These are phyloP conservation scores for Ophiosphaerella korrae DNA, from an alignment of 2,329 filamentous ascomycete genomes.

Conservation along the genomic window DNA sequence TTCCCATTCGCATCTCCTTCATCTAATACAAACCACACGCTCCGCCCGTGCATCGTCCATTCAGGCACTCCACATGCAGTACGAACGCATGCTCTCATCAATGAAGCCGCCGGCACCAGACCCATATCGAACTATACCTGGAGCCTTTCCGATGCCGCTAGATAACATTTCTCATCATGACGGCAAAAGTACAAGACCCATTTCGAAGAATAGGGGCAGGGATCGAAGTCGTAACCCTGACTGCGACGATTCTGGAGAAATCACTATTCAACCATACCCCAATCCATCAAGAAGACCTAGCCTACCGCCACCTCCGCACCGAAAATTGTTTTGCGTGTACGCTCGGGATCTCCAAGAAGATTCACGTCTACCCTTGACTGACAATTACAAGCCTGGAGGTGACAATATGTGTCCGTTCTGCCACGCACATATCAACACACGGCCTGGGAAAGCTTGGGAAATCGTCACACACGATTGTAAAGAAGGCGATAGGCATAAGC, in stretches of 20 bases:
- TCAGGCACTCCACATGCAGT: slow-evolving; percentile 34
- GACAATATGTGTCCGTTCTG: slow-evolving; percentile 38
- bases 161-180: slow-evolving; percentile 2
- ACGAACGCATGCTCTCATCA: slow-evolving; percentile 30
- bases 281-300: slow-evolving; percentile 5
- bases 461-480: slow-evolving; percentile 20
- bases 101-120: slow-evolving; percentile 9
- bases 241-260: slow-evolving; percentile 4
- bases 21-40: slow-evolving; percentile 33
- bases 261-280: slow-evolving; percentile 4
- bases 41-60: slow-evolving; percentile 33
- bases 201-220: slow-evolving; percentile 7
- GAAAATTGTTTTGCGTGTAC: slow-evolving; percentile 37
- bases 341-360: slow-evolving; percentile 36
- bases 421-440: slow-evolving; percentile 21
- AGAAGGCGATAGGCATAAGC: slow-evolving; percentile 8
- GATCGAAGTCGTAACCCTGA: slow-evolving; percentile 10
- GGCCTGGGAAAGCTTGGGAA: slow-evolving; percentile 38
- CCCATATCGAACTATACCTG: slow-evolving; percentile 17
- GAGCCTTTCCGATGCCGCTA: slow-evolving; percentile 19
- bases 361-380: slow-evolving; percentile 24
- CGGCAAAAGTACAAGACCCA: slow-evolving; percentile 3
- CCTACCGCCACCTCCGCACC: slow-evolving; percentile 1
- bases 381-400: slow-evolving; percentile 29
- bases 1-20: slow-evolving; percentile 34